Evolutionary conservation across 192 early-diverging fungal species (phyloP).

Genomic region (Podila verticillata): DNA sequence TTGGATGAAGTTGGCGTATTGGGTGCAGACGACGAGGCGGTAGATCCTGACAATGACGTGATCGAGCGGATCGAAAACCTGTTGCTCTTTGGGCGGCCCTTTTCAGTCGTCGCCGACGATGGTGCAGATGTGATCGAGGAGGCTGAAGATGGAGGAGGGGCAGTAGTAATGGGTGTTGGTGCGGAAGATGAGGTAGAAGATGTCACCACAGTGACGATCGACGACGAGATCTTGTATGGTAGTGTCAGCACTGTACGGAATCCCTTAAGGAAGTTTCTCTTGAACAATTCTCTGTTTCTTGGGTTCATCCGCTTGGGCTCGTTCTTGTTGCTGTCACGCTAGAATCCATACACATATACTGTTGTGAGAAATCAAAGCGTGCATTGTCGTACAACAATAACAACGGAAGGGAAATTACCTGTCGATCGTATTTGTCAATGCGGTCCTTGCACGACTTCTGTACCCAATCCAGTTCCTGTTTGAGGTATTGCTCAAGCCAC

Average conservation of each 20-base stretch:
- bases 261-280: conserved; percentile 61
- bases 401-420: conserved; percentile 51
- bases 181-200: conserved; percentile 15
- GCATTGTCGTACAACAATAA: neutral
- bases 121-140: conserved; percentile 10
- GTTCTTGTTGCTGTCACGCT: conserved; percentile 20
- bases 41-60: conserved; percentile 21
- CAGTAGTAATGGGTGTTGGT: conserved; percentile 10
- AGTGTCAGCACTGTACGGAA: conserved; percentile 63
- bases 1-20: conserved; percentile 1
- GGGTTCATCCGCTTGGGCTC: conserved; percentile 49
- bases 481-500: conserved; percentile 74
- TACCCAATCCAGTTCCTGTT: conserved; percentile 72
- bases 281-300: conserved; percentile 52
- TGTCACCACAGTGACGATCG: conserved; percentile 40
- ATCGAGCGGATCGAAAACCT: conserved; percentile 49
- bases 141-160: conserved; percentile 4
- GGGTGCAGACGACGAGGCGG: conserved; percentile 6
- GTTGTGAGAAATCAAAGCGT: neutral
- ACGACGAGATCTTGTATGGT: conserved; percentile 52
- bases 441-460: conserved; percentile 62
- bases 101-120: conserved; percentile 1
- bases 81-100: conserved; percentile 12
- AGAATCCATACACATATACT: neutral
- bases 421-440: conserved; percentile 75